Evolutionary conservation across 225 moss, liverwort and hornwort species (phyloP).

Genomic region (Sphagnum tenellum): DNA sequence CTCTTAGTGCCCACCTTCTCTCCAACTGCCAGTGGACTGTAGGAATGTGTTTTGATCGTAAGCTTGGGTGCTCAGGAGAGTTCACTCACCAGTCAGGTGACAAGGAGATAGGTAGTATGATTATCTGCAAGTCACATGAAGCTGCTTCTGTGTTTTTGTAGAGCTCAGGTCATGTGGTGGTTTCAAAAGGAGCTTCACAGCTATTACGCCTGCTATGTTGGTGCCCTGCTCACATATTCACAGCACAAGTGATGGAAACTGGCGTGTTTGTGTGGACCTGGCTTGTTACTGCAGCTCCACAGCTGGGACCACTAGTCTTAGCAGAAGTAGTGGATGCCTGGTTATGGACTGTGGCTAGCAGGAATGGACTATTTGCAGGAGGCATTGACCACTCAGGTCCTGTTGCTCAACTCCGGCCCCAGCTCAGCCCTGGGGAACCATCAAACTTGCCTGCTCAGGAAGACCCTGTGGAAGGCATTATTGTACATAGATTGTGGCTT

Average conservation of each 20-base stretch:
- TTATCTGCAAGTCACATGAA: neutral
- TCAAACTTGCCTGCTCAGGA: constrained; percentile 16
- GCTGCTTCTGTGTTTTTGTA: constrained; percentile 11
- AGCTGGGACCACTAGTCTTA: constrained; percentile 59
- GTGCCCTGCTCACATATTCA: constrained; percentile 88
- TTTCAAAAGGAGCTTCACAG: constrained; percentile 51
- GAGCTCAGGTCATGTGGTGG: constrained; percentile 31
- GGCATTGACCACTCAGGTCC: constrained; percentile 64
- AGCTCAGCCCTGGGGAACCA: constrained; percentile 55
- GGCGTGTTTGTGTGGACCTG: constrained; percentile 89
- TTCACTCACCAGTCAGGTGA: too few relatives aligned
- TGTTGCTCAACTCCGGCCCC: constrained; percentile 54
- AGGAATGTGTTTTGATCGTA: too few relatives aligned
- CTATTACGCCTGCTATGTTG: constrained; percentile 79
- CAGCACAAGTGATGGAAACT: constrained; percentile 71
- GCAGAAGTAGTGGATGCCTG: constrained; percentile 91
- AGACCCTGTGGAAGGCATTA: constrained; percentile 61
- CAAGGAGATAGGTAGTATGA: neutral
- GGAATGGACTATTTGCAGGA: constrained; percentile 56
- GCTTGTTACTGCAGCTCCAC: constrained; percentile 77
- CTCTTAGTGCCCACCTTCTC: neutral
- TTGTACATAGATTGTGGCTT: constrained; percentile 73
- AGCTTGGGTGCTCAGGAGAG: too few relatives aligned
- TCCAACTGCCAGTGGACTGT: too few relatives aligned
- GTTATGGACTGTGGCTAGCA: constrained; percentile 75